phyloP scores from a whole-genome alignment of 2,329 filamentous ascomycete genomes.

The Pyrenochaeta sp. region DNA sequence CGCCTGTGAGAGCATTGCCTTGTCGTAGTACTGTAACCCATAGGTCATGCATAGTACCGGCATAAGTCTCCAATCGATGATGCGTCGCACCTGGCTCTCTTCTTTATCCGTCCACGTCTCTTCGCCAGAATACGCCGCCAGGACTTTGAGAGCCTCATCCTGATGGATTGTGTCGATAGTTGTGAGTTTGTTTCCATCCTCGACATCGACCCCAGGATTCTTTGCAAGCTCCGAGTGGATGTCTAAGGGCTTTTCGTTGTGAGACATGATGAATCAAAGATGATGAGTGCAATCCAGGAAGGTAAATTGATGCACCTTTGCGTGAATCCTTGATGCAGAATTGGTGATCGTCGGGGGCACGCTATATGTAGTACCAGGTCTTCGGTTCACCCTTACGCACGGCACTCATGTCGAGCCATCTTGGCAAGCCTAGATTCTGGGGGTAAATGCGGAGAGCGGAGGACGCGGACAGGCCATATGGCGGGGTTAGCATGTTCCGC shows the following conservation, averaged over 20 bases:
- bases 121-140: constrained; percentile 53
- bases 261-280: constrained; percentile 14
- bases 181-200: constrained; percentile 14
- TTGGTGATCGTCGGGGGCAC: constrained; percentile 10
- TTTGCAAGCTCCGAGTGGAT: constrained; percentile 15
- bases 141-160: constrained; percentile 38
- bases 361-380: background rate
- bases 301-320: background rate
- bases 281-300: background rate
- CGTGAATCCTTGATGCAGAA: background rate
- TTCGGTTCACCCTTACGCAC: background rate
- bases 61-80: constrained; percentile 31
- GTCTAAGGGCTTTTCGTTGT: constrained; percentile 20
- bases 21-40: constrained; percentile 37
- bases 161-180: constrained; percentile 27
- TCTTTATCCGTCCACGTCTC: constrained; percentile 56
- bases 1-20: constrained; percentile 62
- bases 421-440: background rate
- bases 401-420: background rate
- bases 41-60: constrained; percentile 34
- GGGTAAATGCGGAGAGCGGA: background rate
- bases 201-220: constrained; percentile 8
- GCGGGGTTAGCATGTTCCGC: background rate
- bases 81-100: constrained; percentile 28
- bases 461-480: background rate